Base-by-base conservation (phyloP, 768 basidiomycete species). In the Pleurotus eryngii region DNA sequence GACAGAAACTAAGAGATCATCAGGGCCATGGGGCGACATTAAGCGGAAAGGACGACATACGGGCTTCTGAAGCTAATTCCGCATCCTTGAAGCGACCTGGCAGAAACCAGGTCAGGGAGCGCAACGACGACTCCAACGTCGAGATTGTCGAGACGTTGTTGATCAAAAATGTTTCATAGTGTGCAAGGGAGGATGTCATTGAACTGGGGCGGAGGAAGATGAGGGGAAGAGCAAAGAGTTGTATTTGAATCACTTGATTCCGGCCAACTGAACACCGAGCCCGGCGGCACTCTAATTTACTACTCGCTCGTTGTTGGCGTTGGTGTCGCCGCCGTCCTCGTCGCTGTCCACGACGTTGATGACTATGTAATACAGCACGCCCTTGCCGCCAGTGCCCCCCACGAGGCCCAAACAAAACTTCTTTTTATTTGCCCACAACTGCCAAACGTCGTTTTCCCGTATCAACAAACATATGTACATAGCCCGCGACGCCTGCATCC, bases 1-100 rank as follows among this genome's bases (percentile, higher is more conserved):
- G n/a, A 96, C 84, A 40, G 92, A 91, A 54, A 98, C 95, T 98
- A 68, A 26, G 42, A 55, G 59, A 56, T 61, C 57, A 60, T 57
- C 56, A 58, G 49, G 26, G 18, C 22, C 35, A 18, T 30, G 24
- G 24, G 62, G 55, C 61, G 60, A 61, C 57, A 57, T 39, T n/a
- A 54, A 35, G 18, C 43, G 57, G 49, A 50, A 35, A 60, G 55
- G 46, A 37, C 30, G 49, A 56, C 48, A 81, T 63, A 96, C 95
- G 77, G 66, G 89, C 85, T 82, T 98, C 96, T 11, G 93, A 94
- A 59, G 92, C 95, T 49, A 98, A 77, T 70, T 98, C 95, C 46
- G 95, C 94, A 80, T 98, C 95, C 73, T 93, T 94, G 82, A 98
- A 98, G 61, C 95, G 83, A 59, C 95, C 95, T 45, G 96, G 96